A percentile compares a stretch with the other conserved stretches of the same genome.
phyloP scores from a whole-genome alignment of 345 rosid species.

The Alliaria petiolata region DNA sequence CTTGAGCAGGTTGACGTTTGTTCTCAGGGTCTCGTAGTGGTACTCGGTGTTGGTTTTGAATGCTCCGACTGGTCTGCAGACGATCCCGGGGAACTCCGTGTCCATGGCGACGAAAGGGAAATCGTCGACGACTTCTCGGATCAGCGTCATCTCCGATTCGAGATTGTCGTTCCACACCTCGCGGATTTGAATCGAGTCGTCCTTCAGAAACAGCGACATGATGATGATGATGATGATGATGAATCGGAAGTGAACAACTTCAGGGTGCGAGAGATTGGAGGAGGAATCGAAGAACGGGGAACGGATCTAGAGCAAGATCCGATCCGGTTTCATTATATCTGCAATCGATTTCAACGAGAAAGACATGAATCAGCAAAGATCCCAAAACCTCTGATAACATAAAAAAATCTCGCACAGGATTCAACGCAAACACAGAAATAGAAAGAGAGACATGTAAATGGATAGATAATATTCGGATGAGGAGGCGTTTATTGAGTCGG shows the following conservation, averaged over 20 bases:
- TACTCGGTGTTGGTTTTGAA: conserved; percentile 50
- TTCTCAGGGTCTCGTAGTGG: conserved; percentile 54
- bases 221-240: background rate
- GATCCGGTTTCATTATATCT: conserved; percentile 5
- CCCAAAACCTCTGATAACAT: no score
- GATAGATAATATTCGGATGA: background rate
- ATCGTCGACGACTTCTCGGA: conserved; percentile 50
- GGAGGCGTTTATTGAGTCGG: background rate
- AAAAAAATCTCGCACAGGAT: no score
- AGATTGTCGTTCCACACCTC: conserved; percentile 73
- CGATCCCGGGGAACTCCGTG: conserved; percentile 77
- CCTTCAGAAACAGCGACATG: conserved; percentile 50
- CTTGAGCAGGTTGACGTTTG: conserved; percentile 68
- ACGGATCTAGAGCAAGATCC: conserved; percentile 10
- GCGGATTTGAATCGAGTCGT: conserved; percentile 57
- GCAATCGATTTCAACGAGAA: conserved; percentile 15
- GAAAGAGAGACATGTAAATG: background rate
- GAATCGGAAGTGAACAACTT: no score
- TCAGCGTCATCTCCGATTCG: conserved; percentile 46
- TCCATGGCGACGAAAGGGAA: conserved; percentile 74
- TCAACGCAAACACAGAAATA: no score
- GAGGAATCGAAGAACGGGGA: background rate
- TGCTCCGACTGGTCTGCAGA: conserved; percentile 46
- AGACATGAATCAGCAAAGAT: background rate
- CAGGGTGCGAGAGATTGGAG: background rate